phyloP scores from a whole-genome alignment of 2,329 filamentous ascomycete genomes.

The Beauveria medogensis region DNA sequence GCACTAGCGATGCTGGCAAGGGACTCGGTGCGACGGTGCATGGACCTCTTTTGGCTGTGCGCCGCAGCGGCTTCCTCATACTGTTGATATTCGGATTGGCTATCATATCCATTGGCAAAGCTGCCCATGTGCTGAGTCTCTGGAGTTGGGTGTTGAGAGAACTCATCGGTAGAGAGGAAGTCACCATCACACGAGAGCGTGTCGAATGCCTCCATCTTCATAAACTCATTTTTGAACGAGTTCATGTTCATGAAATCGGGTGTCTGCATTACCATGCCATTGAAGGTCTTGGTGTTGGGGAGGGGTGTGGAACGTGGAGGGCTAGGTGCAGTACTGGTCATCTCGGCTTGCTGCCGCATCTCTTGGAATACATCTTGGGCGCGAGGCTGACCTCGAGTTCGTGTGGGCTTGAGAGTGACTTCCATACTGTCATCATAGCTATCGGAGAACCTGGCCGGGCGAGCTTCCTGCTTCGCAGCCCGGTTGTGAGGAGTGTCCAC shows the following conservation, averaged over 20 bases:
- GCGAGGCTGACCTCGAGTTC: slow-evolving; percentile 33
- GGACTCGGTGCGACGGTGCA: slow-evolving; percentile 52
- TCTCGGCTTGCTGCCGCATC: slow-evolving; percentile 49
- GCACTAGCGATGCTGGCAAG: slow-evolving; percentile 49
- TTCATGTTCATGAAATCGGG: slow-evolving; percentile 50
- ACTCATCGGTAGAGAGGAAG: slow-evolving; percentile 32
- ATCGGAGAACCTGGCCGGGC: slow-evolving; percentile 46
- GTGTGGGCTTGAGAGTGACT: slow-evolving; percentile 53
- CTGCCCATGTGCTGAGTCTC: slow-evolving; percentile 40
- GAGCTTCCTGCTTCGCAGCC: slow-evolving; percentile 32
- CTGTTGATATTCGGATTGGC: slow-evolving; percentile 28
- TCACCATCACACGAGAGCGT: slow-evolving; percentile 23
- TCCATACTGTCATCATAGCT: slow-evolving; percentile 59
- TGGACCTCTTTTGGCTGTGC: slow-evolving; percentile 20
- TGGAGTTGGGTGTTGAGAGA: slow-evolving; percentile 46
- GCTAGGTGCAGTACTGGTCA: slow-evolving; percentile 41
- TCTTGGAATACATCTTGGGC: slow-evolving; percentile 49
- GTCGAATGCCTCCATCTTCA: slow-evolving; percentile 30
- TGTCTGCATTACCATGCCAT: slow-evolving; percentile 44
- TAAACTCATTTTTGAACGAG: slow-evolving; percentile 36
- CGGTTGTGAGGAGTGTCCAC: slow-evolving; percentile 52
- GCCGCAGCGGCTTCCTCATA: slow-evolving; percentile 13
- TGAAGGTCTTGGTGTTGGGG: slow-evolving; percentile 37
- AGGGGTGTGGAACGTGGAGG: slow-evolving; percentile 46
- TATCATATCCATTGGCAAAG: slow-evolving; percentile 35